Evolutionary conservation across 371 early-diverging fungal genomes (phyloP).

Genomic region (Syncephalis fuscata): DNA sequence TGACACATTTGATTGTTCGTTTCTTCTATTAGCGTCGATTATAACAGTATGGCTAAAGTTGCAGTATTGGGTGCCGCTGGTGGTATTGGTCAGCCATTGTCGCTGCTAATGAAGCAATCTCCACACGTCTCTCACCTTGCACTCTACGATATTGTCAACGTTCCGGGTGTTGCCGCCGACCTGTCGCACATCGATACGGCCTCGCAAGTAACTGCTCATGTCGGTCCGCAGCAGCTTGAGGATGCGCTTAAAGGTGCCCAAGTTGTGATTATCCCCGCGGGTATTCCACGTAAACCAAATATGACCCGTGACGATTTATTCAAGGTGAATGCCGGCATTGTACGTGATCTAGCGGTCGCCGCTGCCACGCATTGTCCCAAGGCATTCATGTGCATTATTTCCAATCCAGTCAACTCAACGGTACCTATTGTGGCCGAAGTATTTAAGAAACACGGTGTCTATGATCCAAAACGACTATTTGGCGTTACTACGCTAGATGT

Average conservation of each 20-base stretch:
- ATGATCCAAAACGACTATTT: constrained; percentile 78
- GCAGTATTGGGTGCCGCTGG: constrained; percentile 84
- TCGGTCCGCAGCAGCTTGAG: constrained; percentile 26
- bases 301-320: constrained; percentile 99
- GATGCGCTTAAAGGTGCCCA: constrained; percentile 74
- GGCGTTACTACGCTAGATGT: constrained; percentile 98
- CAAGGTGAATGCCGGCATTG: constrained; percentile 23
- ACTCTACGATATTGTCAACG: constrained; percentile 92
- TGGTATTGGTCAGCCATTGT: constrained; percentile 87
- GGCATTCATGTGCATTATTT: constrained; percentile 91
- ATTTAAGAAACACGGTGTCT: constrained; percentile 85
- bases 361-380: constrained; percentile 73
- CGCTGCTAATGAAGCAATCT: constrained; percentile 72
- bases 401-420: constrained; percentile 99
- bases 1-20: too few species aligned
- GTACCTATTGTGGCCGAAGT: constrained; percentile 97
- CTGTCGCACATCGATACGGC: constrained; percentile 91
- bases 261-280: constrained; percentile 95
- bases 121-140: constrained; percentile 69
- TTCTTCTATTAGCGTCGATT: too few species aligned
- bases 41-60: constrained; percentile 26
- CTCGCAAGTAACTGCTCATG: constrained; percentile 39
- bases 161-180: constrained; percentile 95
- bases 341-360: constrained; percentile 26
- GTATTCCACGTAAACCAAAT: constrained; percentile 98